Evolutionary conservation across 225 moss, liverwort and hornwort genomes (phyloP).

Genomic region (Anthoceros angustus): DNA sequence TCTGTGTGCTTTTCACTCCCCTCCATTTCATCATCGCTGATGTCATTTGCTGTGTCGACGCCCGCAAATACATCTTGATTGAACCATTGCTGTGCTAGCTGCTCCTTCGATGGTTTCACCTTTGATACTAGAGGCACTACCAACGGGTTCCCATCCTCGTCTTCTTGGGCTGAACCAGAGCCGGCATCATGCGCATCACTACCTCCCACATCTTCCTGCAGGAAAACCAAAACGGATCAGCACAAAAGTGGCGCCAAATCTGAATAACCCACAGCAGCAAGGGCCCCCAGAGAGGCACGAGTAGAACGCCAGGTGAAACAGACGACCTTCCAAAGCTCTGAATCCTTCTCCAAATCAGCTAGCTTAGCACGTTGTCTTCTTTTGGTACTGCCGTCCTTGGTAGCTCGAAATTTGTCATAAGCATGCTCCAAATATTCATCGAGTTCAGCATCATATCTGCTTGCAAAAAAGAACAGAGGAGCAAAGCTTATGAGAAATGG

Average conservation of each 20-base stretch:
- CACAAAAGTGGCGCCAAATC: no score
- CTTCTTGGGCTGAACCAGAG: conserved; percentile 21
- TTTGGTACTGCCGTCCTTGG: conserved; percentile 87
- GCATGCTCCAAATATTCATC: conserved; percentile 90
- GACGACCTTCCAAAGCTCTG: conserved; percentile 73
- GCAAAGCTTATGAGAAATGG: not conserved
- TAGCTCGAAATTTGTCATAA: conserved; percentile 66
- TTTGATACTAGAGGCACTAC: conserved; percentile 52
- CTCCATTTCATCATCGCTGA: conserved; percentile 43
- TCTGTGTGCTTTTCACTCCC: conserved; percentile 21
- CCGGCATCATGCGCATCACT: conserved; percentile 18
- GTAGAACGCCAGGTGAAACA: not conserved
- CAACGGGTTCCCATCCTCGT: conserved; percentile 52
- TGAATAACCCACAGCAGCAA: not conserved
- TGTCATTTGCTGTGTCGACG: conserved; percentile 45
- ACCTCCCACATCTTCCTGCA: conserved; percentile 47
- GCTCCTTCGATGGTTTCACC: conserved; percentile 34
- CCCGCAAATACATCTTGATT: conserved; percentile 91
- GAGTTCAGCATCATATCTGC: conserved; percentile 70
- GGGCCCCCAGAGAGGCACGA: not conserved
- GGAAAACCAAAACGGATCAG: no score
- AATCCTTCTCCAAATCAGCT: conserved; percentile 42
- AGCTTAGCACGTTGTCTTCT: conserved; percentile 77
- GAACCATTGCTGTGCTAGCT: conserved; percentile 75
- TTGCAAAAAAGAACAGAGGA: not conserved